Evolutionary conservation across 2,329 filamentous ascomycete genomes (phyloP).

Genomic region (Gaeumannomyces tritici): DNA sequence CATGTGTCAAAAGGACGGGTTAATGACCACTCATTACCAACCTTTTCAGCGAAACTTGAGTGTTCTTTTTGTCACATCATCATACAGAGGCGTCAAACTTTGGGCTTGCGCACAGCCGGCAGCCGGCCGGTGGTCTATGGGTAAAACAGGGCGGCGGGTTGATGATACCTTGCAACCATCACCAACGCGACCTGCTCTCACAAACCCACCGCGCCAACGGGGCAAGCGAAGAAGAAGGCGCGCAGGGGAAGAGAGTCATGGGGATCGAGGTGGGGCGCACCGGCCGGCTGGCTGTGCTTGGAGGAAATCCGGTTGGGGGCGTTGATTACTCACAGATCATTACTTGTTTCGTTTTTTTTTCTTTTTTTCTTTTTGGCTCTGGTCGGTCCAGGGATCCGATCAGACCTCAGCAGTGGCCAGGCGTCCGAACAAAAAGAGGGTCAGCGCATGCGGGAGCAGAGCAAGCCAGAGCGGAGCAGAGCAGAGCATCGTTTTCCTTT

Average conservation of each 20-base stretch:
- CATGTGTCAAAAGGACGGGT: constrained; percentile 5
- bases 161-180: not conserved
- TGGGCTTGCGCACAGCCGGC: not conserved
- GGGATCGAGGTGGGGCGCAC: not conserved
- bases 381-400: not conserved
- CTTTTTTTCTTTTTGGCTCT: not conserved
- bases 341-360: not conserved
- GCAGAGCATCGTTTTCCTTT: too few relatives aligned
- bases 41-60: constrained; percentile 5
- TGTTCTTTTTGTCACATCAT: not conserved
- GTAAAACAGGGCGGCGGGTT: not conserved
- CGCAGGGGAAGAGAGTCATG: not conserved
- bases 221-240: not conserved
- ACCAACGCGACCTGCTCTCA: not conserved
- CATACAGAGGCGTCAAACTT: not conserved
- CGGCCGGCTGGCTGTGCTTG: too few relatives aligned
- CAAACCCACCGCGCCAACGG: not conserved
- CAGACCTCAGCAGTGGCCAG: not conserved
- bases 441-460: too few relatives aligned
- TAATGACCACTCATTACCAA: constrained; percentile 5
- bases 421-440: not conserved
- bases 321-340: not conserved
- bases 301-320: not conserved
- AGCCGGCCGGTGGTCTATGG: too few relatives aligned
- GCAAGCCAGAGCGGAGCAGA: too few relatives aligned